A percentile compares a stretch with the other conserved stretches of the same genome.
Conservation (phyloP, 257 asterid species). For the Solanum lycopersicoides region DNA sequence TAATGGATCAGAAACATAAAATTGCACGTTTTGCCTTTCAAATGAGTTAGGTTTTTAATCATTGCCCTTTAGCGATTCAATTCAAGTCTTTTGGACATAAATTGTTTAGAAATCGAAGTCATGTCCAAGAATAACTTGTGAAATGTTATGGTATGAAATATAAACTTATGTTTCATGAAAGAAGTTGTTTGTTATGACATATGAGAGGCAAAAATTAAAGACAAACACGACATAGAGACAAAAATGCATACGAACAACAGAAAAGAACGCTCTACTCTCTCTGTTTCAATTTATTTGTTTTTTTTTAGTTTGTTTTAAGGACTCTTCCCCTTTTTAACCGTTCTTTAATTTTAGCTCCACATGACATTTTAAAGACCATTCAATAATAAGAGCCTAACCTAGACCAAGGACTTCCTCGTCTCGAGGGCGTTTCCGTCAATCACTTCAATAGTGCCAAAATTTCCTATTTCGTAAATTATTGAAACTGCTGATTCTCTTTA, state of each 20-base stretch:
- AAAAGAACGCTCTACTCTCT: neutral
- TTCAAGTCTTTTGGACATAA: neutral
- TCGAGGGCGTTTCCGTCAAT: neutral
- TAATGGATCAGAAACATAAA: neutral
- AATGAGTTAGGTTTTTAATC: neutral
- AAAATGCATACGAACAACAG: neutral
- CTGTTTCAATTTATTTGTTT: too few species aligned
- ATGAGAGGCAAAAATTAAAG: neutral
- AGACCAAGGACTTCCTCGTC: neutral
- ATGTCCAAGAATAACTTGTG: neutral
- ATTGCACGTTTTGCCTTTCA: neutral
- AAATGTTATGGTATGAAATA: neutral
- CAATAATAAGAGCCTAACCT: neutral
- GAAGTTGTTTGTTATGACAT: neutral
- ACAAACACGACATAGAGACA: neutral
- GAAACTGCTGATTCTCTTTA: neutral
- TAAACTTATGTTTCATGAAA: neutral
- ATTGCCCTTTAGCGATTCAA: neutral
- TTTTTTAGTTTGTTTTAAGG: too few species aligned
- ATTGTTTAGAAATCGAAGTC: neutral
- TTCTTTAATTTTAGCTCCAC: neutral
- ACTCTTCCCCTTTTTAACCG: fast-evolving
- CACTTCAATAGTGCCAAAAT: neutral
- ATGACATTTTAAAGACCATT: neutral
- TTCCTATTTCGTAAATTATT: too few species aligned